These are phyloP conservation scores for sorghum (Sorghum bicolor) DNA, from an alignment of 176 grass and related monocot genomes.

Conservation along the genomic window Sorghum_bicolor_NCBIv3 NC_012876.2:1627501-1628000, in stretches of 20 bases:
- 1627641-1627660: not conserved
- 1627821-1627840: too few species aligned
- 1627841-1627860: too few species aligned
- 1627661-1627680: not conserved
- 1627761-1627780: not conserved
- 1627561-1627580: not conserved
- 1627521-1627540: not conserved
- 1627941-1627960: too few species aligned
- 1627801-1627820: not conserved
- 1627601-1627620: not conserved
- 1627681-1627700: not conserved
- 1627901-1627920: too few species aligned
- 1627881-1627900: too few species aligned
- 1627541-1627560: not conserved
- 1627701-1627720: not conserved
- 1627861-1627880: too few species aligned
- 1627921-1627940: too few species aligned
- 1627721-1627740: constrained; percentile 24
- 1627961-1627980: too few species aligned
- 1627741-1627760: not conserved
- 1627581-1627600: not conserved
- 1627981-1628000: too few species aligned
- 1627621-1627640: not conserved
- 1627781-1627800: not conserved
- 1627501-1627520: constrained; percentile 25